Percentiles rank a stretch among this genome's conserved stretches.
Conservation (phyloP, 257 asterid genomes). For the Solanum stenotomum region DNA sequence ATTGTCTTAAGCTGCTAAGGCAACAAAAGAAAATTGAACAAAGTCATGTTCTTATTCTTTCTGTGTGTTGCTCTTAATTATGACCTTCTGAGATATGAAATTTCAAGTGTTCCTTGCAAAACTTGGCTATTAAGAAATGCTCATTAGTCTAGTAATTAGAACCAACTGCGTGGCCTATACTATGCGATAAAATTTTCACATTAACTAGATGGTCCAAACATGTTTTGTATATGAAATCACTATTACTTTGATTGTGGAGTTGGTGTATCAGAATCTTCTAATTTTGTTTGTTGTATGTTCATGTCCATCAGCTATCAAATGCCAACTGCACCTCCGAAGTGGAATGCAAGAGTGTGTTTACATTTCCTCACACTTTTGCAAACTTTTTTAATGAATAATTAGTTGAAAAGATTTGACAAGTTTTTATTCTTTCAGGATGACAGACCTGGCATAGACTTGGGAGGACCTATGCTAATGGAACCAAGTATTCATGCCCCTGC, state of each 20-base stretch:
- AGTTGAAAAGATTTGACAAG: not conserved
- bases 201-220: not conserved
- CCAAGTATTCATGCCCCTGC: constrained; percentile 1
- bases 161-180: not conserved
- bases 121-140: not conserved
- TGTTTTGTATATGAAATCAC: not conserved
- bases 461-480: not conserved
- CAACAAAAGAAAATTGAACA: not conserved
- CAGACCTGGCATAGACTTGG: not conserved
- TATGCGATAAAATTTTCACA: not conserved
- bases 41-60: not conserved
- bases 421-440: constrained; percentile 14
- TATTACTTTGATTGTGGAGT: not conserved
- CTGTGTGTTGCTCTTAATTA: not conserved
- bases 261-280: not conserved
- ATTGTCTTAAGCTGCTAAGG: not conserved
- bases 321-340: not conserved
- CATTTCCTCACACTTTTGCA: not conserved
- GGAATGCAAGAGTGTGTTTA: constrained; percentile 14
- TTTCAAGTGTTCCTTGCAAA: not conserved
- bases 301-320: constrained; percentile 19
- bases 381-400: not conserved
- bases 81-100: not conserved
- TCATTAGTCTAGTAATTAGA: not conserved
- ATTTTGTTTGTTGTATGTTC: not conserved